phyloP scores from a whole-genome alignment of 1,284 basidiomycete genomes.

The Moesziomyces sp. region DNA sequence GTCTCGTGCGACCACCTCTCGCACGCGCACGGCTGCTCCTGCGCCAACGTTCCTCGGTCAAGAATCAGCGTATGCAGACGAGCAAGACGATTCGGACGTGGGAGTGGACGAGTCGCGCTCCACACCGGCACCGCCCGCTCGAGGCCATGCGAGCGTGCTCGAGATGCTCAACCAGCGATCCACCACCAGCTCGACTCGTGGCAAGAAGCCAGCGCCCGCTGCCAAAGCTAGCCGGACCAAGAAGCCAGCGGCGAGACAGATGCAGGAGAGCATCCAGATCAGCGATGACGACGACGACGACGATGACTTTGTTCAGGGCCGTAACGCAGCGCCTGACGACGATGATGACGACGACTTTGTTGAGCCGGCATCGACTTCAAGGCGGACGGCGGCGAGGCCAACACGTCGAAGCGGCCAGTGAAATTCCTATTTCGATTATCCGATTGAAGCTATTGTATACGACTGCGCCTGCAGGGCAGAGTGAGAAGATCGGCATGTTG shows the following conservation, averaged over 20 bases:
- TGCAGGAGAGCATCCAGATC: slow-evolving; percentile 40
- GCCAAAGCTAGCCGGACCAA: background rate
- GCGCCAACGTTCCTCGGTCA: slow-evolving; percentile 32
- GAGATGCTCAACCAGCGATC: slow-evolving; percentile 28
- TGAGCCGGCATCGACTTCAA: slow-evolving; percentile 11
- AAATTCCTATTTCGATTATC: background rate
- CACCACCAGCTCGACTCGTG: background rate
- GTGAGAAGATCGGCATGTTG: too few relatives aligned
- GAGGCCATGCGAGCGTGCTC: slow-evolving; percentile 31
- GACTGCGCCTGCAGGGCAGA: background rate
- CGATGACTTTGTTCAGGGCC: background rate
- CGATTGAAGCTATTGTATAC: too few relatives aligned
- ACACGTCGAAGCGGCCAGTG: background rate
- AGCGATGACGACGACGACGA: slow-evolving; percentile 31
- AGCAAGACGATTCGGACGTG: slow-evolving; percentile 28
- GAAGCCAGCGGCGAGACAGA: background rate
- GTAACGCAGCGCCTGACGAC: slow-evolving; percentile 11
- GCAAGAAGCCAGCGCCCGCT: slow-evolving; percentile 3
- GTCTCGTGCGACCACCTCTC: slow-evolving; percentile 1
- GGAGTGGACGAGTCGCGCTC: slow-evolving; percentile 22
- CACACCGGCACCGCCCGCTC: slow-evolving; percentile 12
- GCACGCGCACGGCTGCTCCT: slow-evolving; percentile 9
- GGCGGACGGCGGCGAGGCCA: background rate
- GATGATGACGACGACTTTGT: slow-evolving; percentile 45
- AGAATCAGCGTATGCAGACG: slow-evolving; percentile 35